Evolutionary conservation across 768 basidiomycete species (phyloP), one percentile per base, ranked within the genome.

Genomic region (Leccinum pellstonianum): DNA sequence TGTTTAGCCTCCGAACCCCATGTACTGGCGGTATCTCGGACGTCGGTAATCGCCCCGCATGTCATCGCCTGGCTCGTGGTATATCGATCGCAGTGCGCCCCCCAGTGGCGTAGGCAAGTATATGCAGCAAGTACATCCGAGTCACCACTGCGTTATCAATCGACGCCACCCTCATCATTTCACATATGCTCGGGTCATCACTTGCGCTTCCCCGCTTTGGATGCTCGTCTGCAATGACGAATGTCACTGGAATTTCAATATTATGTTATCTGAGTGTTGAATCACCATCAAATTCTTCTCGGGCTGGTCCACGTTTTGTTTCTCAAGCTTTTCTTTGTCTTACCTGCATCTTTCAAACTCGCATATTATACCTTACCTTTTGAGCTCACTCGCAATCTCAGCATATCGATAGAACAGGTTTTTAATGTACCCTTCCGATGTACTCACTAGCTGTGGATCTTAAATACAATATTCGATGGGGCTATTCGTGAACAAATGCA

Each of bases 21-120:
- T 61, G n/a, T 80, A 76, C 66, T 80, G 79, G 79, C 76, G 80
- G 25, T 81, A 80, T 60, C 75, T 80, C 56, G 76, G 79, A n/a
- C 79, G 79, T 55, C 73, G 79, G 68, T 80, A 69, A 59, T 6
- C 6, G 3, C 7, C 27, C 43, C 31, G 1, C 12, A 14, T 35
- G 15, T 19, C 43, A 46, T 56, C 37, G 11, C 15, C n/a, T 50
- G 23, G 50, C 19, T 54, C 55, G 57, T 62, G 57, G 62, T 56
- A 59, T 23, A 8, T 47, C 54, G 31, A 47, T 57, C 59, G 35
- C 29, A 5, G 55, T 52, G 52, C 29, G 41, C 57, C 31, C 46
- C 11, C 35, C 51, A 35, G 46, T 43, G 57, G 61, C 47, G 23
- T 43, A 21, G 54, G 51, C 53, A 33, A 23, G 6, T 0, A 49